Base-by-base conservation (phyloP, 2,329 filamentous ascomycete species). In the Cordyceps farinosa region DNA sequence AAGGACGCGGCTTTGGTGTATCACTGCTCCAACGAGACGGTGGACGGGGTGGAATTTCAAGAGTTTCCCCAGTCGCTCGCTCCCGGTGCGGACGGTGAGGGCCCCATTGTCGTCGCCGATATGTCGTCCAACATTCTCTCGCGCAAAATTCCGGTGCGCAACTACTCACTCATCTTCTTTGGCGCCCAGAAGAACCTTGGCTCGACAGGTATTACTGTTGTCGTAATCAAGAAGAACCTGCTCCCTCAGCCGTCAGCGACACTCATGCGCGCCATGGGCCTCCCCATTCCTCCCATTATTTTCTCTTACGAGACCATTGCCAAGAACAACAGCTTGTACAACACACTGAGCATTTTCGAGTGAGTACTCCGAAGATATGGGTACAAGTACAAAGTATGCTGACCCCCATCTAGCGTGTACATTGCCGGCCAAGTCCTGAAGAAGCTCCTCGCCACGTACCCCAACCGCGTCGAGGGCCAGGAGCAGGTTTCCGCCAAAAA, bases 101-200 rank as follows among this genome's bases (percentile, higher is more conserved):
- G 87, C 38, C 87, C 88, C 1, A 84, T 96, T 64, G 89, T 98
- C 6, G 89, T 97, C 5, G 92, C 91, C 27, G 94, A 98, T 76
- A 96, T 98, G 90, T 90, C 86, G 53, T 97, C 91, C 64, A 98
- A 97, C 76, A 97, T 98, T 73, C 86, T 98, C 58, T 92, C 91
- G 53, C 82, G 92, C 50, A 84, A 83, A 66, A 84, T 97, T 30
- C 88, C 93, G 40, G 84, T 96, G 54, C 82, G 80, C 68, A 93
- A 95, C 72, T 96, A 89, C 77, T 89, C 88, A 1, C 80, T 89
- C 68, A 90, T 98, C 72, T 97, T 97, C 79, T 96, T 92, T 66
- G 92, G 93, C 53, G 92, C 93, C 0, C 94, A 97, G 75, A 97
- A 98, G 85, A 97, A 98, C 77, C 83, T 97, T 11, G 94, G 93